Evolutionary conservation across 192 early-diverging fungal species (phyloP), one percentile per base, ranked within the genome.

Genomic region (Obelidium mucronatum): DNA sequence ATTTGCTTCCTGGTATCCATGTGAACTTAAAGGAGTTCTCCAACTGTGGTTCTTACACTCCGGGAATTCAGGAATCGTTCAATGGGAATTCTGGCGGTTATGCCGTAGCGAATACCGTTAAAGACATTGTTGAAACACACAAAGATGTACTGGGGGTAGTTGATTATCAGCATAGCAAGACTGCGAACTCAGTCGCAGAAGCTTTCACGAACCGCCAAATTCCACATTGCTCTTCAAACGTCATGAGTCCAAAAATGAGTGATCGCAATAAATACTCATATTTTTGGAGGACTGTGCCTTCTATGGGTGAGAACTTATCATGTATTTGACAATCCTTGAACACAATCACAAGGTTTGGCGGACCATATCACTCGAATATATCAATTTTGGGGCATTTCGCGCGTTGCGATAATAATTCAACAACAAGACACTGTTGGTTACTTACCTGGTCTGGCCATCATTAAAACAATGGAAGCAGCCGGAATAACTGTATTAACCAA

Each of bases 361-460:
- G 30, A 67, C 11, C 66, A 67, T 30, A 67, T 67, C n/a, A 22
- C 17, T 15, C 66, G 40, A 39, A 2, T 67, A 8, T 51, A 51
- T 22, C 17, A 17, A 28, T 51, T 8, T 6, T 67, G 66, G 66
- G 51, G 51, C 33, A 44, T 67, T 5, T 15, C 19, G 2, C 66
- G 66, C 17, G 22, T 51, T 28, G 40, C 66, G 11, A 67, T 67
- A n/a, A 28, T 67, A 28, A 36, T 67, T 26, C 66, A 67, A 36
- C 5, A 42, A 28, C 36, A 67, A 33, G 66, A 67, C 30, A 36
- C 26, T 19, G 55, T 64, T 30, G 24, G 22, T 22, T 58, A 17
- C 24, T 52, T 19, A 48, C 40, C 30, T 4, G 66, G 42, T 2
- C 5, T 67, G 6, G 42, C 42, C 24, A 67, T 51, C 42, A 26